A percentile compares a stretch with the other conserved stretches of the same genome.
Evolutionary conservation across 257 asterid genomes (phyloP).

Genomic region (Paulownia fortunei): DNA sequence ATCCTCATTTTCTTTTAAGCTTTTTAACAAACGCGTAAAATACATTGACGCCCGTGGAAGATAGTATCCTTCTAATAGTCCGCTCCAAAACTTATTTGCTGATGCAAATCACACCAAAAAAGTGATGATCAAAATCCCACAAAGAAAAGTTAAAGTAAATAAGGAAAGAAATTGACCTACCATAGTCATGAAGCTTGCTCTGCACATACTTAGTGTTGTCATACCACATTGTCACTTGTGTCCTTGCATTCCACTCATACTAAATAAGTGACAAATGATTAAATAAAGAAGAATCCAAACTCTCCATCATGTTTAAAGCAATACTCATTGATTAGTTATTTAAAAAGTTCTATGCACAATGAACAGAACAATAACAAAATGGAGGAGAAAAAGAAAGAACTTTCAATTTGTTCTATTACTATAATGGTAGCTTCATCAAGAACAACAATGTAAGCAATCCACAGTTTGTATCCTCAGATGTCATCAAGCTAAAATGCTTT

Average conservation of each 20-base stretch:
- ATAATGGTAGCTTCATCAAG: constrained; percentile 1
- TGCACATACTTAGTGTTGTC: constrained; percentile 68
- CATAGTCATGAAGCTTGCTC: constrained; percentile 93
- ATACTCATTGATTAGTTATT: background rate
- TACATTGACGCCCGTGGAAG: constrained; percentile 89
- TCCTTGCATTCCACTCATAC: constrained; percentile 98
- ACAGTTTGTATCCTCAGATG: background rate
- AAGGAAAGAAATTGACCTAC: constrained; percentile 39
- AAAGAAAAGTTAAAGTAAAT: background rate
- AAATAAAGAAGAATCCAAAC: background rate
- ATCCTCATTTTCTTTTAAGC: constrained; percentile 58
- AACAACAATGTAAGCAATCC: background rate
- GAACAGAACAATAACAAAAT: background rate
- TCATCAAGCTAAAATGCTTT: background rate
- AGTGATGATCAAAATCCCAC: background rate
- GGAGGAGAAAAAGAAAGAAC: background rate
- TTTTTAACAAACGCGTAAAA: constrained; percentile 56
- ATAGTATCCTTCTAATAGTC: constrained; percentile 73
- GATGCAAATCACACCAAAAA: constrained; percentile 26
- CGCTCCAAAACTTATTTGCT: constrained; percentile 98
- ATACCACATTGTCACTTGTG: constrained; percentile 97
- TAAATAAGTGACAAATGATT: constrained; percentile 31
- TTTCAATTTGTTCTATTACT: background rate
- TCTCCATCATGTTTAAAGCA: background rate
- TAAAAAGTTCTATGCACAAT: too few species aligned